Evolutionary conservation across 257 asterid genomes (phyloP).

Genomic region (Vinca minor): DNA sequence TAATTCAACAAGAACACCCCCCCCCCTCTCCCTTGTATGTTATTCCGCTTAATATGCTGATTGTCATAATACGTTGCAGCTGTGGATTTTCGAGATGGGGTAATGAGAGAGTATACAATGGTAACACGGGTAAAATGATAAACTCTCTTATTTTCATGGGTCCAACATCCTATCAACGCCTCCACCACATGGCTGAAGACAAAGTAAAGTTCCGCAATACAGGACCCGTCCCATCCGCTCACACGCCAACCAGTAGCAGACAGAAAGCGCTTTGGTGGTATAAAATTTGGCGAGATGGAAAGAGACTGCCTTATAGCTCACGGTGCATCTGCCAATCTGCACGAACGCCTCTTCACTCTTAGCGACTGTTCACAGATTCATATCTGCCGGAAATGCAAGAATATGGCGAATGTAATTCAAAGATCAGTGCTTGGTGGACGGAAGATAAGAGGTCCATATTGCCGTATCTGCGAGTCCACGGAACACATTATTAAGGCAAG

Average conservation of each 20-base stretch:
- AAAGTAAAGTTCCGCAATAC: slow-evolving; percentile 82
- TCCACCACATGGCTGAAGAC: slow-evolving; percentile 92
- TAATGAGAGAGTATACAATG: slow-evolving; percentile 69
- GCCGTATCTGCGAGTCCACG: slow-evolving; percentile 69
- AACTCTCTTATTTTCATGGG: slow-evolving; percentile 70
- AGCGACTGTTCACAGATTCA: slow-evolving; percentile 88
- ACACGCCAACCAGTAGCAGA: slow-evolving; percentile 97
- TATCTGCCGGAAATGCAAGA: slow-evolving; percentile 65
- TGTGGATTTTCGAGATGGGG: slow-evolving; percentile 84
- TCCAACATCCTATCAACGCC: slow-evolving; percentile 91
- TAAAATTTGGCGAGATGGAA: slow-evolving; percentile 93
- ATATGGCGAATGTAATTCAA: slow-evolving; percentile 71
- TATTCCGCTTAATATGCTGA: neutral
- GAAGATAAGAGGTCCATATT: slow-evolving; percentile 73
- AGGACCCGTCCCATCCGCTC: slow-evolving; percentile 90
- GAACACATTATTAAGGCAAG: slow-evolving; percentile 65
- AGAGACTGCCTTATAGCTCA: slow-evolving; percentile 92
- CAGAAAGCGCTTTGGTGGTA: slow-evolving; percentile 86
- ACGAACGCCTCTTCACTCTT: slow-evolving; percentile 85
- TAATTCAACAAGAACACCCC: slow-evolving; percentile 16
- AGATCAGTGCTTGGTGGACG: slow-evolving; percentile 55
- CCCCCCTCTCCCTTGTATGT: neutral
- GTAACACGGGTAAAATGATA: slow-evolving; percentile 68
- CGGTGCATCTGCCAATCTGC: slow-evolving; percentile 82
- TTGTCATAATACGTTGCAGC: slow-evolving; percentile 36